Base-by-base conservation (phyloP, 2,329 filamentous ascomycete species). In the Alternaria metachromatica region DNA sequence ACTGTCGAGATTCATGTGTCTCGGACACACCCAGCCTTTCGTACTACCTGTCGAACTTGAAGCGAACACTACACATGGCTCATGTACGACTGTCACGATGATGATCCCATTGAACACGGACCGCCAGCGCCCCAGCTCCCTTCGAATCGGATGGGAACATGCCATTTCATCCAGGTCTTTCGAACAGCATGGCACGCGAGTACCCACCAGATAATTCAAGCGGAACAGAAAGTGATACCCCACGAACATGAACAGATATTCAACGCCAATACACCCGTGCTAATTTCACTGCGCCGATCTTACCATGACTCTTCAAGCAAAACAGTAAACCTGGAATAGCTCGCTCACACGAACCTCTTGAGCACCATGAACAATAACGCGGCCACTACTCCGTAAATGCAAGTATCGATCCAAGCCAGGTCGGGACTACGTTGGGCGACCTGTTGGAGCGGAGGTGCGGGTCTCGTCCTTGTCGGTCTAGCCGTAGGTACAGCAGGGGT, bases 321-420 rank as follows among this genome's bases (percentile, higher is more conserved):
- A n/a, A 44, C 25, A 15, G 37, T 55, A 21, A 18, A 28, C 18
- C 30, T 12, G 6, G 21, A 4, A 28, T 20, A 8, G 8, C 21
- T 43, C 7, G 41, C n/a, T 65, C 30, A 65, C 10, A 55, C 60
- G 9, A 86, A 79, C 61, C 84, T 85, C 60, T 83, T 83, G 23
- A 87, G 67, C 4, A 97, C 82, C 83, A 97, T 87, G 21, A 92
- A 87, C 4, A 89, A 82, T 20, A 97, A 82, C 25, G 92, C 84
- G 13, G 92, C 85, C 0, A 92, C 83, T 18, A 97, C 80, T 7
- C 88, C 90, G 21, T 90, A 88, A 68, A 97, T 97, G 41, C 90
- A 87, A 66, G 92, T 88, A 79, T 97, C 94, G 18, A 97, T 84
- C 91, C 93, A 97, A 12, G 89, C 81, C 2, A 90, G 87, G 15